These are phyloP conservation scores for Crithidia thermophila DNA, from an alignment of 208 protist species.

Conservation along the genomic window DNA sequence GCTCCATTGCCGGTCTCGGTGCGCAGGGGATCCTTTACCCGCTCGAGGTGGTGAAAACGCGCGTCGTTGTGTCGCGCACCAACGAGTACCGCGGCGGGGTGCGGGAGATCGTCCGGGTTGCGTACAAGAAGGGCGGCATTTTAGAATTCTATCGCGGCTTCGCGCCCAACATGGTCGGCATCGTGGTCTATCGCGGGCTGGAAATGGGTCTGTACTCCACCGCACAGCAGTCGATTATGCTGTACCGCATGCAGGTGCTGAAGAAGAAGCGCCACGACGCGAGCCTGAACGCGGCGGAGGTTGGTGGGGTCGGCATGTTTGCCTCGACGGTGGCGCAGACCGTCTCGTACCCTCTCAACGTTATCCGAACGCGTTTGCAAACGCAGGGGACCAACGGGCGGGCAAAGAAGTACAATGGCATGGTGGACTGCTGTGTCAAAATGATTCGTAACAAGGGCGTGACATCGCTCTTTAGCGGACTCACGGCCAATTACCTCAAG, in stretches of 20 bases:
- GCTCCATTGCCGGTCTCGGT: constrained; percentile 80
- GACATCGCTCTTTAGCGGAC: constrained; percentile 81
- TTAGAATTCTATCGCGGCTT: constrained; percentile 87
- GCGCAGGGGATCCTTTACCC: constrained; percentile 90
- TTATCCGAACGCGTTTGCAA: constrained; percentile 89
- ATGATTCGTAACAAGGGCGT: constrained; percentile 80
- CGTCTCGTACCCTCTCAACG: constrained; percentile 90
- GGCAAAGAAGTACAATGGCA: constrained; percentile 74
- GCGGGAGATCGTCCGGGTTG: constrained; percentile 48
- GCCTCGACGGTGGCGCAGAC: constrained; percentile 87
- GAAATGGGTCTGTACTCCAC: constrained; percentile 91
- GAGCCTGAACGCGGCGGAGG: constrained; percentile 63
- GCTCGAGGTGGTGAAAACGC: constrained; percentile 92
- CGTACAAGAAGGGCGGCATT: constrained; percentile 73
- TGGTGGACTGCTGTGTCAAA: constrained; percentile 89
- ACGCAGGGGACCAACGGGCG: constrained; percentile 89
- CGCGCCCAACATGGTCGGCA: constrained; percentile 86
- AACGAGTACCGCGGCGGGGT: constrained; percentile 78
- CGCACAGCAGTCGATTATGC: constrained; percentile 85
- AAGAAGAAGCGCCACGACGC: constrained; percentile 72
- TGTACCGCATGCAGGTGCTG: constrained; percentile 75
- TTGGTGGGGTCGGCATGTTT: constrained; percentile 75
- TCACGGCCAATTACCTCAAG: constrained; percentile 92
- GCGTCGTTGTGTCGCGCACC: constrained; percentile 74
- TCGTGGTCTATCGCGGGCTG: constrained; percentile 85